phyloP scores from a whole-genome alignment of 176 grass and related monocot genomes.

The Triticum monococcum region DNA sequence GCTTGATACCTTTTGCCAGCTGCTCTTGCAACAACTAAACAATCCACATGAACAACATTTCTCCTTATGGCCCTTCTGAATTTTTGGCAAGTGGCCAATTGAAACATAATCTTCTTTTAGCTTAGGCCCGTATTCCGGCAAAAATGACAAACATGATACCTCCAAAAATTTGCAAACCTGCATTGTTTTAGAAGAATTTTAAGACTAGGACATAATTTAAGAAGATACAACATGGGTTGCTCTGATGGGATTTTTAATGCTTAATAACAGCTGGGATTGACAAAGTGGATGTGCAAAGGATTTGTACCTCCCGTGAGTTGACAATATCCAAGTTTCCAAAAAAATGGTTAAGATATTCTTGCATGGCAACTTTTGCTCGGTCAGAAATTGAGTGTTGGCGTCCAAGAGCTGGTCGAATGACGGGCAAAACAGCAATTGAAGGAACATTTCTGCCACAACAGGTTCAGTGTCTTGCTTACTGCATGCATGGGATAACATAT shows the following conservation, averaged over 20 bases:
- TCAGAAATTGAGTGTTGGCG: conserved; percentile 93
- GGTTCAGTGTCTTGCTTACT: conserved; percentile 57
- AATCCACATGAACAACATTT: conserved; percentile 67
- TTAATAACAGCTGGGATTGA: conserved; percentile 6
- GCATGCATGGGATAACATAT: conserved; percentile 62
- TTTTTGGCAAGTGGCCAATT: conserved; percentile 88
- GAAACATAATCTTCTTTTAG: conserved; percentile 96
- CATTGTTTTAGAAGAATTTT: conserved; percentile 17
- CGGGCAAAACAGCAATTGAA: conserved; percentile 95
- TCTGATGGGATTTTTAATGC: neutral
- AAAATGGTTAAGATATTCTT: conserved; percentile 97
- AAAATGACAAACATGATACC: conserved; percentile 92
- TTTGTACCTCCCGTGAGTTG: conserved; percentile 86
- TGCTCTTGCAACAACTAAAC: conserved; percentile 87
- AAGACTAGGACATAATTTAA: conserved; percentile 12
- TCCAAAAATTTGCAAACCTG: conserved; percentile 99
- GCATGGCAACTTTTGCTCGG: conserved; percentile 89
- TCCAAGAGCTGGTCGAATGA: conserved; percentile 89
- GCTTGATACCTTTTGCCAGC: conserved; percentile 85
- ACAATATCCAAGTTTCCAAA: conserved; percentile 96
- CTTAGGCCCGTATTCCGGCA: conserved; percentile 91
- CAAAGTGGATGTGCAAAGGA: neutral
- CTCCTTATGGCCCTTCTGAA: conserved; percentile 61
- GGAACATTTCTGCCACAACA: conserved; percentile 93
- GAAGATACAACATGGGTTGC: conserved; percentile 12